Base-by-base conservation (phyloP, 2,329 filamentous ascomycete genomes). In the Xylaria multiplex region DNA sequence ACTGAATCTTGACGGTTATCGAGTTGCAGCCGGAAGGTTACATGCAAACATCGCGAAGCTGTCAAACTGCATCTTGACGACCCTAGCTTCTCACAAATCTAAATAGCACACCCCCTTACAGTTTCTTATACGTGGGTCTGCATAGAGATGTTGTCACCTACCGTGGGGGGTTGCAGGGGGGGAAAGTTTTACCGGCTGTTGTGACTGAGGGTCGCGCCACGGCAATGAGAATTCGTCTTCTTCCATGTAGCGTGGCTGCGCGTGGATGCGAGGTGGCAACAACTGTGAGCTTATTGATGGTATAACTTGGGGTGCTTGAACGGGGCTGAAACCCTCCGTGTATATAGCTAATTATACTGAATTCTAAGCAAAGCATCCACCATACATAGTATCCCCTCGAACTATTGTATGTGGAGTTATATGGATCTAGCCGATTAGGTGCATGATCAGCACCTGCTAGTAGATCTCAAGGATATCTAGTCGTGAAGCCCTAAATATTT, bases 21-120 rank as follows among this genome's bases (percentile, higher is more conserved):
- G 60, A 64, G 60, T 64, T 64, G 64, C 60, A 67, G 64, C 35
- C 53, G 63, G 57, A 55, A 59, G 56, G 58, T 52, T 50, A 42
- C 53, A 66, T 59, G 40, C 48, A 66, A 59, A 64, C 63, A 54
- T 46, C 32, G 45, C 14, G 48, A 55, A 63, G 53, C 42, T 62
- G 52, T 55, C 63, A 64, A 61, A 57, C 57, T 45, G 64, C 60
- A 52, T 54, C 19, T 30, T 27, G 16, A 40, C 11, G 19, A 55
- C 48, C 53, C 56, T 52, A 30, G 56, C 27, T 19, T 19, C 52
- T 52, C 48, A 8, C 27, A 5, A 37, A 46, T n/a, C 46, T 6
- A 7, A 59, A 52, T 55, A 43, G 7, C 58, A 66, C 64, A 62
- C 49, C 35, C 32, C 16, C 43, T 30, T 56, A 48, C 37, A 19